phyloP scores from a whole-genome alignment of 768 basidiomycete genomes.

The Sporobolomyces pararoseus region DNA sequence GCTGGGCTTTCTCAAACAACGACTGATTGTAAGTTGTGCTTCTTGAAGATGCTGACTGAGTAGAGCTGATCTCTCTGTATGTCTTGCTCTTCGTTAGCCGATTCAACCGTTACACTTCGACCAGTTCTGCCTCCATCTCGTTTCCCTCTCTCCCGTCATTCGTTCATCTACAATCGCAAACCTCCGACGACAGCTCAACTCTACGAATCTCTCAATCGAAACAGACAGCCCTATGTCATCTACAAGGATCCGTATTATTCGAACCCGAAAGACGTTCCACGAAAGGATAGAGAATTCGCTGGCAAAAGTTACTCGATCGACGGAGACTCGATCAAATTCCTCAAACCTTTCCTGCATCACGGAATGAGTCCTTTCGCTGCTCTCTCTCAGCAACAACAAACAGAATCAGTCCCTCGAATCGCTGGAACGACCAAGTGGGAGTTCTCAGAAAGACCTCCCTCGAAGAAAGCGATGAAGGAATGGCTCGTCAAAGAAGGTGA shows the following conservation, averaged over 20 bases:
- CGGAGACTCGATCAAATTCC: conserved; percentile 58
- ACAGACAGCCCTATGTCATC: conserved; percentile 56
- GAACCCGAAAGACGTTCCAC: conserved; percentile 64
- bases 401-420: not conserved
- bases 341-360: conserved; percentile 59
- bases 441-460: conserved; percentile 33
- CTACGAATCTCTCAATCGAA: conserved; percentile 52
- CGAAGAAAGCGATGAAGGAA: not conserved
- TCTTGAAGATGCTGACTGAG: not conserved
- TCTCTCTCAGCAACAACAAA: no score
- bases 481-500: conserved; percentile 20
- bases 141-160: conserved; percentile 7
- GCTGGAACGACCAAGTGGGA: conserved; percentile 31
- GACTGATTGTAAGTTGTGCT: conserved; percentile 11
- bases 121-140: conserved; percentile 17
- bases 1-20: conserved; percentile 9
- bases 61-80: not conserved
- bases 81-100: no score
- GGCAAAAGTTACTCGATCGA: conserved; percentile 70
- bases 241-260: conserved; percentile 82
- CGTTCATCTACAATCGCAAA: conserved; percentile 22
- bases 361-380: not conserved
- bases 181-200: conserved; percentile 54
- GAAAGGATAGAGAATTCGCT: conserved; percentile 68
- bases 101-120: conserved; percentile 27